Base-by-base conservation (phyloP, 2,329 filamentous ascomycete species). In the Cladophialophora bantiana region DNA sequence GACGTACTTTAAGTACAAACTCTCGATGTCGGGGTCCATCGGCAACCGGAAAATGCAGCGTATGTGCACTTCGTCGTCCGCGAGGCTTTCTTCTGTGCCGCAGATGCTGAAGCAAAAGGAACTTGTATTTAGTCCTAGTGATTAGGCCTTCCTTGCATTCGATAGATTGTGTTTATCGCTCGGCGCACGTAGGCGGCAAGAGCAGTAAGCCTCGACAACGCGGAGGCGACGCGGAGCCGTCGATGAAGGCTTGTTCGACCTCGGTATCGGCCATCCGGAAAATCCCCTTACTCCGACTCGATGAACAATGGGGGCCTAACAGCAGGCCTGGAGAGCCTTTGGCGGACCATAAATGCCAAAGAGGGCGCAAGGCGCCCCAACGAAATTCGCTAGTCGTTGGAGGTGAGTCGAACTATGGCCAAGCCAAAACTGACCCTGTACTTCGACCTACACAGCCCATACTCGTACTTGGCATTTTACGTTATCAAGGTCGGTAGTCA, bases 401-500 rank as follows among this genome's bases (percentile, higher is more conserved):
- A 50, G 18, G 20, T 12, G 32, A n/a, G 6, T 26, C 26, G 26
- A 26, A 40, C 12, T 38, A 85, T 85, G 83, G 72, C 80, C 20
- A 77, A 75, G 55, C 81, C 83, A 4, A 83, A 82, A 71, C 78
- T 88, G 54, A 86, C 83, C 0, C 77, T 88, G 12, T 88, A 84
- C 71, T 75, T 88, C 54, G 86, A 89, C 77, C 79, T 86, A 5
- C 81, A 89, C 34, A 85, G 82, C 67, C 87, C 86, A 1, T 88
- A 89, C 74, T 83, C 80, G 0, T 88, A 88, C 70, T 80, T 87
- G 61, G 86, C 84, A 4, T 89, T 86, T 73, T 81, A 85, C 71
- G 74, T 86, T 18, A 75, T 85, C 38, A 79, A 81, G 74, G 86
- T 86, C 78, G 68, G 82, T 74, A 35, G 1, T 15, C 31, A 0